Base-by-base conservation (phyloP, 495 filamentous ascomycete genomes). In the Penicillium canariense region DNA sequence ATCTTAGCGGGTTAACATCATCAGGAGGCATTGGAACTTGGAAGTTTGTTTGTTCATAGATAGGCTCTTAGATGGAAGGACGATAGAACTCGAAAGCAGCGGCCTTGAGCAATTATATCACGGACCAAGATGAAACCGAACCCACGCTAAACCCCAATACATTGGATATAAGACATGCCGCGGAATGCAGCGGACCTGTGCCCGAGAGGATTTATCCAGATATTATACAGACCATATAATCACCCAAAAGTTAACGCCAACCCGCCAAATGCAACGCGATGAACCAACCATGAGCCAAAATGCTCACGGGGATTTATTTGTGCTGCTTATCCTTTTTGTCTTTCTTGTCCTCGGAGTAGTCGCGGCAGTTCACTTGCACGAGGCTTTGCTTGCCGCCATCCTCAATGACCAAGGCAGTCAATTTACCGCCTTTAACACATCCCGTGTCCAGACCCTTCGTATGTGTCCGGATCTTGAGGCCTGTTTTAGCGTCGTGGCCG, bases 381-480 rank as follows among this genome's bases (percentile, higher is more conserved):
- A 70, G 44, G 8, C 62, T 61, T 28, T 74, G 68, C 55, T 75
- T 63, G 5, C 75, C 75, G 7, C 68, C 66, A 30, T 68, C 64
- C 7, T 84, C 82, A 34, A 96, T 80, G 4, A 97, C 76, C 52
- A 94, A 59, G n/a, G 89, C 93, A 2, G 87, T 89, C 52, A 97
- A 63, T 50, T 79, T 76, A 0, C 83, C 85, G 7, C 89, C 91
- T 49, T 84, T 81, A 9, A 88, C 82, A 64, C 92, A 97, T 1
- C 85, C 87, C 0, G 84, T 84, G 66, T 97, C 94, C 18, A 98
- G 74, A 1, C 94, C 94, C 63, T 90, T 90, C 36, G 85, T 87
- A 66, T 91, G 95, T 27, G 71, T 71, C 39, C 80, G 68, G 6
- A 88, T 68, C 35, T 86, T 83, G 15, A 96, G 77, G 0, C 88